Evolutionary conservation across 2,329 filamentous ascomycete genomes (phyloP).

Genomic region (Exophiala bonariae): DNA sequence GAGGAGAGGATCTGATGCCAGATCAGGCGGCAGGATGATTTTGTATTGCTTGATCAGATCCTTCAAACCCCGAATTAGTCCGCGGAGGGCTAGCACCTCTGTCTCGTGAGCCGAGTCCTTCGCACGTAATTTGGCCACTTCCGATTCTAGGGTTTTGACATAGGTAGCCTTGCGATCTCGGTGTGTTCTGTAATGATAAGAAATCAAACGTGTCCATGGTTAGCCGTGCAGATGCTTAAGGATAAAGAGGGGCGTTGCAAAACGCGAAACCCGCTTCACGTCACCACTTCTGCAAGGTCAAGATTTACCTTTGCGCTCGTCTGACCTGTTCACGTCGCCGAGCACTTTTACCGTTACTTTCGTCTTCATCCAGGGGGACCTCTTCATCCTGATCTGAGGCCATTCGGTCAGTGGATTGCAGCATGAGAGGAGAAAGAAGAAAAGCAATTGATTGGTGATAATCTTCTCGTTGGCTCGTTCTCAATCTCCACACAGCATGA

Average conservation of each 20-base stretch:
- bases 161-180: conserved; percentile 34
- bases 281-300: too few relatives aligned
- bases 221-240: too few relatives aligned
- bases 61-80: conserved; percentile 22
- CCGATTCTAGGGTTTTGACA: conserved; percentile 31
- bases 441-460: too few relatives aligned
- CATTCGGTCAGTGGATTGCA: too few relatives aligned
- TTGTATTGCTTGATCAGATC: conserved; percentile 22
- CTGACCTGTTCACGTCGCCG: conserved; percentile 32
- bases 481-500: too few relatives aligned
- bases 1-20: conserved; percentile 19
- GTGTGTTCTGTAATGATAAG: conserved; percentile 27
- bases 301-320: conserved; percentile 30
- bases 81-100: conserved; percentile 11
- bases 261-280: conserved; percentile 1
- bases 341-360: conserved; percentile 1
- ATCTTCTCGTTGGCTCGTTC: too few relatives aligned
- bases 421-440: too few relatives aligned
- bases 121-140: conserved; percentile 30
- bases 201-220: not conserved
- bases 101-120: conserved; percentile 23
- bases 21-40: conserved; percentile 19
- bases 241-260: too few relatives aligned
- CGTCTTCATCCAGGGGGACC: too few relatives aligned
- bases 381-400: not conserved